Evolutionary conservation across 345 rosid species (phyloP), one percentile per base, ranked within the genome.

Genomic region (Aurinia saxatilis): DNA sequence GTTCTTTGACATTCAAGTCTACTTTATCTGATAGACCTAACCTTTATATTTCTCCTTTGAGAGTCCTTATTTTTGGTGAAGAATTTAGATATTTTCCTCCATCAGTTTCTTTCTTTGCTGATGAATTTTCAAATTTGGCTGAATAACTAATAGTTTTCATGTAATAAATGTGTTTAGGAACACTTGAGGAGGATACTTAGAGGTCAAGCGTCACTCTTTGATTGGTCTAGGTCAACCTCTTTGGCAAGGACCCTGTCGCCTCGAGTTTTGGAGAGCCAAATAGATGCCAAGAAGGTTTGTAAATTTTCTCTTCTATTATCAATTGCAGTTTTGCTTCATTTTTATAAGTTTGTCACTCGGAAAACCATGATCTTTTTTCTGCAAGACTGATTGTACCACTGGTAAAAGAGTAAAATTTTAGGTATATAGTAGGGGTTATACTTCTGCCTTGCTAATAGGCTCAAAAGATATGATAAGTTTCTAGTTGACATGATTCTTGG

Each of bases 201-300:
- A 81, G 99, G 99, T 64, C 97, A 93, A 70, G 78, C 99, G 25
- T 90, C 91, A 30, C 81, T 93, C 14, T 93, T 93, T 63, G 96
- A 93, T 65, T 93, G 97, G 99, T 78, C 99, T 25, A 84, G 97
- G 72, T 93, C 99, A 77, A 82, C 85, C 46, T 93, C 97, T 12
- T 67, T 93, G 67, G 97, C 99, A 62, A 87, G 97, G 81, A 87
- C 88, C 60, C 74, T 93, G 45, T 93, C 99, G 69, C 99, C 99
- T 67, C 85, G 97, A 50, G 95, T 93, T 76, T 63, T 93, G 77
- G 99, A 93, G 79, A 89, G 91, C 72, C 96, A 93, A 79, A 82
- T 90, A 34, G 99, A 93, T 80, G 91, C 97, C 67, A 93, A 87
- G 80, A 93, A 90, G 97, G 97, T 93, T 67, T 45, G 75, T 55